These are phyloP conservation scores for Murraya paniculata DNA, from an alignment of 345 rosid species.

Conservation along the genomic window DNA sequence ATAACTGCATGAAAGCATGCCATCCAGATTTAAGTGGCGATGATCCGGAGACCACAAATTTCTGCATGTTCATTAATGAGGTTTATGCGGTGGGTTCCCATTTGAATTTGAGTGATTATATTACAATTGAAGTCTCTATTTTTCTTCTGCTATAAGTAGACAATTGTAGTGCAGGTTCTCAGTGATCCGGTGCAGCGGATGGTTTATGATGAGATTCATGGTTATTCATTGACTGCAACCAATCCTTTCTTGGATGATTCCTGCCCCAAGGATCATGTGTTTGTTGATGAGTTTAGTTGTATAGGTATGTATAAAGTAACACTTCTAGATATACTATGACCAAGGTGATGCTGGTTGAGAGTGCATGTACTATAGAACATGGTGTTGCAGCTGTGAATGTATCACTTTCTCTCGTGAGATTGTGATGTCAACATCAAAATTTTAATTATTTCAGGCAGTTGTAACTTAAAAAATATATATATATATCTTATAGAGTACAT, in stretches of 20 bases:
- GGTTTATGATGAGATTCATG: slow-evolving; percentile 97
- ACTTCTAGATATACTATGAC: not conserved
- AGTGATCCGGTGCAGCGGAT: slow-evolving; percentile 95
- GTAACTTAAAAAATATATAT: not conserved
- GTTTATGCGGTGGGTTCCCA: slow-evolving; percentile 64
- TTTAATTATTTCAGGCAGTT: not conserved
- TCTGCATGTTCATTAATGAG: slow-evolving; percentile 94
- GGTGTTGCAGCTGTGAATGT: not conserved
- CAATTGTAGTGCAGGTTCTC: slow-evolving; percentile 61
- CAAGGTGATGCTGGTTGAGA: not conserved
- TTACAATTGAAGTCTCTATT: not conserved
- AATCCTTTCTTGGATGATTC: slow-evolving; percentile 91
- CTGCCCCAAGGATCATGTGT: slow-evolving; percentile 58
- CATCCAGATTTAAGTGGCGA: slow-evolving; percentile 95
- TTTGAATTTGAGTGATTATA: not conserved
- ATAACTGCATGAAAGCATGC: slow-evolving; percentile 94
- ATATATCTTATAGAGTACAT: not conserved
- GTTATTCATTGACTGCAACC: slow-evolving; percentile 70
- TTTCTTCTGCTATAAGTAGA: not conserved
- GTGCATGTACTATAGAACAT: not conserved
- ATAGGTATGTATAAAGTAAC: slow-evolving; percentile 51
- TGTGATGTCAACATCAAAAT: slow-evolving; percentile 1
- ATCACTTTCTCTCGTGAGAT: not conserved
- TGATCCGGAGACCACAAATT: slow-evolving; percentile 76
- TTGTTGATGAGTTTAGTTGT: slow-evolving; percentile 96